Percentiles rank a stretch among this genome's conserved stretches.
phyloP scores from a whole-genome alignment of 192 early-diverging fungal species.

The Linnemannia elongata region DNA sequence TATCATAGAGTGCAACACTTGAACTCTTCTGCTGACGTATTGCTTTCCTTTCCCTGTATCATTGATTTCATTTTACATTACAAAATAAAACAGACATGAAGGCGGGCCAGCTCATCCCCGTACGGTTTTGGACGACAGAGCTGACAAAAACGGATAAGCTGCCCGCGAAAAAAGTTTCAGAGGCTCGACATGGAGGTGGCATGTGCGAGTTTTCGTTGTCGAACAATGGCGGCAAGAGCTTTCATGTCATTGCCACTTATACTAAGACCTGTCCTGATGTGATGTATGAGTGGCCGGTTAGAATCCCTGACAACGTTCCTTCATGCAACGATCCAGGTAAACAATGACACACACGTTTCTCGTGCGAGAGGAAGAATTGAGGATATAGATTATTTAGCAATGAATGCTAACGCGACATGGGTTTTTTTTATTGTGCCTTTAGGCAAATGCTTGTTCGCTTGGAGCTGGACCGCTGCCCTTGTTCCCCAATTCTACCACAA shows the following conservation, averaged over 20 bases:
- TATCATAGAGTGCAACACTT: background rate
- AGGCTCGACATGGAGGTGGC: constrained; percentile 74
- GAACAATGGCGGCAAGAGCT: constrained; percentile 72
- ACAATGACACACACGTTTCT: background rate
- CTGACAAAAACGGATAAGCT: constrained; percentile 5
- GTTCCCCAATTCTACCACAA: constrained; percentile 52
- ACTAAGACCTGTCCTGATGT: constrained; percentile 60
- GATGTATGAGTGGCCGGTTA: constrained; percentile 49
- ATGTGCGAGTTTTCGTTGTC: constrained; percentile 79
- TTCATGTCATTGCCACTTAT: constrained; percentile 52
- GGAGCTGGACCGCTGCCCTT: constrained; percentile 40
- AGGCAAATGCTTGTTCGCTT: constrained; percentile 46
- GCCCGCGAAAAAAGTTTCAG: constrained; percentile 40
- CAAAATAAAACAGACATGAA: constrained; percentile 31
- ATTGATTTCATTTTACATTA: background rate
- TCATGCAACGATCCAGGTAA: constrained; percentile 39
- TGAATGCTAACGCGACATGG: background rate
- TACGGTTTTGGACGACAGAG: constrained; percentile 59
- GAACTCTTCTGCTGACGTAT: too few relatives aligned
- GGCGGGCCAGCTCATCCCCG: constrained; percentile 64
- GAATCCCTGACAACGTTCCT: constrained; percentile 56
- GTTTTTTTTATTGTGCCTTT: background rate
- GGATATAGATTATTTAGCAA: background rate
- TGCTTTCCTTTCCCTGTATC: background rate
- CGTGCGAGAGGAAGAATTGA: background rate